phyloP scores from a whole-genome alignment of 164 flowering plant species.

The Annona squamosa region DNA sequence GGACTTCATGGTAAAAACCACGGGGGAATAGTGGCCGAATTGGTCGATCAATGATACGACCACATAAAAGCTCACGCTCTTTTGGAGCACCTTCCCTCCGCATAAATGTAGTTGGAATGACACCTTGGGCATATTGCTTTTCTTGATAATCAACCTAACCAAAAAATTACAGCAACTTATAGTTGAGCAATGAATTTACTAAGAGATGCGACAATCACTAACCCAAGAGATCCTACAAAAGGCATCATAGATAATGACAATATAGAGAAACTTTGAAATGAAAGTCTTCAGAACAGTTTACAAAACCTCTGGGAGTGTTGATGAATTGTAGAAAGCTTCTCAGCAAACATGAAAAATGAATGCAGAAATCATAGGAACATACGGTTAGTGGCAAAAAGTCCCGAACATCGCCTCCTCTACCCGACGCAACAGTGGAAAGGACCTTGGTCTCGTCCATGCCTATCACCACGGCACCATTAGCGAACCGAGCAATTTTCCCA shows the following conservation, averaged over 20 bases:
- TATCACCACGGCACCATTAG: conserved; percentile 88
- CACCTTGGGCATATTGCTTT: conserved; percentile 92
- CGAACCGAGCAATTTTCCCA: conserved; percentile 84
- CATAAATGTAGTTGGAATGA: conserved; percentile 84
- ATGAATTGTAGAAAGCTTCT: no score
- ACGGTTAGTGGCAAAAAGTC: conserved; percentile 94
- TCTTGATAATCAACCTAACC: conserved; percentile 96
- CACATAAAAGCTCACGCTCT: conserved; percentile 92
- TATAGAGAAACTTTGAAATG: not conserved
- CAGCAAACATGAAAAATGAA: no score
- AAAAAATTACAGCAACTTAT: conserved; percentile 11
- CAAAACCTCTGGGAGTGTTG: no score
- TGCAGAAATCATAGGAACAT: conserved; percentile 10
- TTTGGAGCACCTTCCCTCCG: conserved; percentile 96
- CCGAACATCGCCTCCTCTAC: conserved; percentile 50
- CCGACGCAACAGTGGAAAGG: conserved; percentile 62
- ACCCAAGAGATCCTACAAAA: not conserved
- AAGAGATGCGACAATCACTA: not conserved
- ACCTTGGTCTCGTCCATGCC: conserved; percentile 78
- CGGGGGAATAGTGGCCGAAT: conserved; percentile 91
- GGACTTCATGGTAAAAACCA: conserved; percentile 90
- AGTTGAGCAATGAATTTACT: not conserved
- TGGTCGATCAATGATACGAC: conserved; percentile 88
- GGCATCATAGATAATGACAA: not conserved
- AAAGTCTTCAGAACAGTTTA: no score